Evolutionary conservation across 176 grass and related monocot genomes (phyloP).

Genomic region (barley (Hordeum vulgare)): MorexV3_pseudomolecules_assembly NC_058520.1:116236158-116236657

Average conservation of each 20-base stretch:
- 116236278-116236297: background rate
- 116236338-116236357: slow-evolving; percentile 11
- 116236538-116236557: background rate
- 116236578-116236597: background rate
- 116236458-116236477: slow-evolving; percentile 1
- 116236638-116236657: background rate
- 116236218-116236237: slow-evolving; percentile 26
- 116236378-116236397: background rate
- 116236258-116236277: background rate
- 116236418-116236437: background rate
- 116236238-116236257: slow-evolving; percentile 10
- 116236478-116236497: slow-evolving; percentile 5
- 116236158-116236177: slow-evolving; percentile 31
- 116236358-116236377: background rate
- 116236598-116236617: too few relatives aligned
- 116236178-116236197: slow-evolving; percentile 28
- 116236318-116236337: slow-evolving; percentile 43
- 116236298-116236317: slow-evolving; percentile 23
- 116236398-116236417: background rate
- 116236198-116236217: slow-evolving; percentile 29
- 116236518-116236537: background rate
- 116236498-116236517: background rate
- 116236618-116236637: slow-evolving; percentile 26
- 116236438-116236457: background rate
- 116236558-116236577: background rate